Base-by-base conservation (phyloP, 2,329 filamentous ascomycete species). In the Capronia americana region DNA sequence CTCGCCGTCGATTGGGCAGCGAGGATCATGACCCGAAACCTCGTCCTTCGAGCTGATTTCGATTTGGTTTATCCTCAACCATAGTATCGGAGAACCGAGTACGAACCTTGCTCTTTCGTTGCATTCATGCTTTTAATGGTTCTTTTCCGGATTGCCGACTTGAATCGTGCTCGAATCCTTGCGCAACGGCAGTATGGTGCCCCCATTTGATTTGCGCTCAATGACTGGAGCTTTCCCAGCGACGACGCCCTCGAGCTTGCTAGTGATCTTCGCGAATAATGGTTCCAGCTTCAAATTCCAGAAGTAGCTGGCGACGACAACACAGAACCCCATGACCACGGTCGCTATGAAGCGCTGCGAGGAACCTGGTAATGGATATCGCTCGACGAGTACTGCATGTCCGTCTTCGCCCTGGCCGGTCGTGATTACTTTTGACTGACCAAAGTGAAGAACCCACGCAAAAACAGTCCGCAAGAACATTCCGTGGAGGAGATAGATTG, bases 401-500 rank as follows among this genome's bases (percentile, higher is more conserved):
- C 65, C 34, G 58, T 32, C 38, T 38, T 51, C 41, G 10, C n/a
- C 20, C 57, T 79, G 73, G 54, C 63, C 26, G 32, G 23, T 54
- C 8, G 74, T 28, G 11, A 30, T 58, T 53, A 74, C 72, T 70
- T 14, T 70, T 64, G 14, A 74, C 72, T 67, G 67, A 12, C 80
- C 78, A 1, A 84, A 81, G 67, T 83, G 89, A 12, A 88, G 77
- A 79, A 89, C 82, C 85, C 86, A 89, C 28, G 85, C 84, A 14
- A 89, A 79, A 7, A 88, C 75, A 26, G 83, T 85, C 64, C 87
- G 84, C 70, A 89, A 82, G 32, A 89, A 79, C 0, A 84, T 83
- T 50, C 87, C 87, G 75, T 90, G 87, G 23, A 89, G 77, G 6
- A 90, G 81, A 72, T 89, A 89, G 14, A 90, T 85, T 1, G 87